These are phyloP conservation scores for Phytomonas sp. DNA, from an alignment of 208 protist species.

Conservation along the genomic window DNA sequence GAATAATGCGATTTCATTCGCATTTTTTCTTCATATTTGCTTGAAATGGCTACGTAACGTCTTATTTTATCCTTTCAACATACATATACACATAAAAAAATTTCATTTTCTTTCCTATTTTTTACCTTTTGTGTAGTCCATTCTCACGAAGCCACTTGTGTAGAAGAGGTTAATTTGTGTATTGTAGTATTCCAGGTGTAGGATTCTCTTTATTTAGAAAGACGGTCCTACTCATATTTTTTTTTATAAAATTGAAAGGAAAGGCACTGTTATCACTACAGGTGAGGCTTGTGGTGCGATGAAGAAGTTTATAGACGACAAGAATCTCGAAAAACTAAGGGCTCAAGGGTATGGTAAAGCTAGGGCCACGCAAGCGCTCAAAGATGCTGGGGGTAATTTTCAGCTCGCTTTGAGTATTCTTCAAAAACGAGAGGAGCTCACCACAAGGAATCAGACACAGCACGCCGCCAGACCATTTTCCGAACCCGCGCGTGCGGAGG, in stretches of 20 bases:
- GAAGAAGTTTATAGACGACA: not conserved
- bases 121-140: constrained; percentile 6
- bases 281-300: constrained; percentile 8
- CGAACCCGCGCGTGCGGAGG: too few relatives aligned
- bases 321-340: constrained; percentile 25
- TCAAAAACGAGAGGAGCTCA: constrained; percentile 5
- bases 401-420: constrained; percentile 39
- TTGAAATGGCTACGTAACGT: too few relatives aligned
- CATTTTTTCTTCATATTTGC: too few relatives aligned
- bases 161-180: not conserved
- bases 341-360: constrained; percentile 45
- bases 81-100: too few relatives aligned
- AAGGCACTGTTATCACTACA: constrained; percentile 6
- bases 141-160: not conserved
- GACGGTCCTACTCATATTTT: not conserved
- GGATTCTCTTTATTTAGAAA: not conserved
- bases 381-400: constrained; percentile 53
- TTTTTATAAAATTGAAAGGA: not conserved
- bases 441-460: constrained; percentile 1
- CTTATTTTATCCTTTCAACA: too few relatives aligned
- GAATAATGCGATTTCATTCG: too few relatives aligned
- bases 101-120: too few relatives aligned
- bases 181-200: constrained; percentile 1
- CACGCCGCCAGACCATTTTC: not conserved
- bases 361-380: constrained; percentile 47